phyloP scores from a whole-genome alignment of 169 alveolate species.

The Plasmodium coatneyi region DNA sequence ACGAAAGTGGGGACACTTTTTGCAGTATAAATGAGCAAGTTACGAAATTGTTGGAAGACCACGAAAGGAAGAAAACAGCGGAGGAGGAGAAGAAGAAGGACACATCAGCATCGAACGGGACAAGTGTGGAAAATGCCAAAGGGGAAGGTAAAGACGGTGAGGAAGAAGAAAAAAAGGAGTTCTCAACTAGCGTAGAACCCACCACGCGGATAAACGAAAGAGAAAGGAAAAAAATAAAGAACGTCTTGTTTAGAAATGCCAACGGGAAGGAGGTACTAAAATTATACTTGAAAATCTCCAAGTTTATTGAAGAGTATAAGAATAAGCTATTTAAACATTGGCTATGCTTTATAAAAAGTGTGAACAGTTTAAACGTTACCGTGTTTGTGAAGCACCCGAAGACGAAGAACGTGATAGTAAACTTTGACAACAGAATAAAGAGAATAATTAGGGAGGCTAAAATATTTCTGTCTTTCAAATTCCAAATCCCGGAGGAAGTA shows the following conservation, averaged over 20 bases:
- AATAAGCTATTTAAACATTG: constrained; percentile 70
- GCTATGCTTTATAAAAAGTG: constrained; percentile 32
- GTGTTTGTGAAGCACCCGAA: constrained; percentile 75
- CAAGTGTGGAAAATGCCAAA: not conserved
- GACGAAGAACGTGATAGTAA: constrained; percentile 62
- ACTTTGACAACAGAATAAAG: constrained; percentile 68
- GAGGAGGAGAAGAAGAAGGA: constrained; percentile 4
- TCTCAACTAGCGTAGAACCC: not conserved
- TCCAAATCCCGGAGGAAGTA: constrained; percentile 72
- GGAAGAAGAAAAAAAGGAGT: not conserved
- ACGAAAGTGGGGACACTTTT: not conserved
- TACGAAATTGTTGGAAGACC: constrained; percentile 49
- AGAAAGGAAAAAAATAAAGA: constrained; percentile 33
- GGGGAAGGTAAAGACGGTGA: not conserved
- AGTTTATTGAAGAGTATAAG: constrained; percentile 70
- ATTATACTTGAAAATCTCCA: constrained; percentile 58
- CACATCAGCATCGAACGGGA: not conserved
- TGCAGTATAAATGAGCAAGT: constrained; percentile 20
- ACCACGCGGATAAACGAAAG: not conserved
- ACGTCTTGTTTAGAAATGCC: constrained; percentile 22
- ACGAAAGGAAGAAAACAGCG: constrained; percentile 16
- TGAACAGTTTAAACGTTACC: constrained; percentile 70
- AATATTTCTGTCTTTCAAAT: constrained; percentile 69
- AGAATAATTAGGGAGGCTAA: constrained; percentile 73
- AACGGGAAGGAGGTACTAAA: constrained; percentile 72